phyloP scores from a whole-genome alignment of 768 basidiomycete genomes.

The Leccinum rimulosum region DNA sequence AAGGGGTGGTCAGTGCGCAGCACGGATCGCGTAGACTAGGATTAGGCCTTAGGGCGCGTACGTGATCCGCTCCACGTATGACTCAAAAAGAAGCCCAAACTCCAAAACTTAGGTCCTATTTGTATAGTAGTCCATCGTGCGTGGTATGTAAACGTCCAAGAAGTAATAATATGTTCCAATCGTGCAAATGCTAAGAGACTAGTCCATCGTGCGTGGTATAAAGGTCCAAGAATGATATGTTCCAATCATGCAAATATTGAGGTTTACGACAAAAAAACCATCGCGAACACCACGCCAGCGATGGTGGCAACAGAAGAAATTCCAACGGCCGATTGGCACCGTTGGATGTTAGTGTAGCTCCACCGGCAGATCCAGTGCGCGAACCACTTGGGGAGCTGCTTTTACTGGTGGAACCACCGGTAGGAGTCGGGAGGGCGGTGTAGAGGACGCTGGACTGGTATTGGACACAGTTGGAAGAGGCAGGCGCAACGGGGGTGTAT shows the following conservation, averaged over 20 bases:
- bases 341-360: conserved; percentile 14
- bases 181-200: too few species aligned
- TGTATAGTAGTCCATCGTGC: too few species aligned
- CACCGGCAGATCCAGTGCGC: conserved; percentile 14
- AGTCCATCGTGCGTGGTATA: too few species aligned
- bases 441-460: conserved; percentile 38
- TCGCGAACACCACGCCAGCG: conserved; percentile 33
- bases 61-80: too few species aligned
- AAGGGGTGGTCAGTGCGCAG: conserved; percentile 10
- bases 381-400: conserved; percentile 9
- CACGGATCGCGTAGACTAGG: background rate
- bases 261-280: conserved; percentile 34
- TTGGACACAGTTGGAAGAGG: conserved; percentile 45
- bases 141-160: too few species aligned
- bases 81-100: too few species aligned
- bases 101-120: too few species aligned
- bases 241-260: background rate
- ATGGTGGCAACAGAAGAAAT: conserved; percentile 33
- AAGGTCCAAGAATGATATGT: background rate
- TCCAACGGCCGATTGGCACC: conserved; percentile 19
- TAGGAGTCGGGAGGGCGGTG: conserved; percentile 20
- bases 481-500: conserved; percentile 38
- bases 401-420: background rate
- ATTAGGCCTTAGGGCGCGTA: background rate
- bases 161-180: too few species aligned